Evolutionary conservation across 768 basidiomycete genomes (phyloP).

Genomic region (Suillus plorans): DNA sequence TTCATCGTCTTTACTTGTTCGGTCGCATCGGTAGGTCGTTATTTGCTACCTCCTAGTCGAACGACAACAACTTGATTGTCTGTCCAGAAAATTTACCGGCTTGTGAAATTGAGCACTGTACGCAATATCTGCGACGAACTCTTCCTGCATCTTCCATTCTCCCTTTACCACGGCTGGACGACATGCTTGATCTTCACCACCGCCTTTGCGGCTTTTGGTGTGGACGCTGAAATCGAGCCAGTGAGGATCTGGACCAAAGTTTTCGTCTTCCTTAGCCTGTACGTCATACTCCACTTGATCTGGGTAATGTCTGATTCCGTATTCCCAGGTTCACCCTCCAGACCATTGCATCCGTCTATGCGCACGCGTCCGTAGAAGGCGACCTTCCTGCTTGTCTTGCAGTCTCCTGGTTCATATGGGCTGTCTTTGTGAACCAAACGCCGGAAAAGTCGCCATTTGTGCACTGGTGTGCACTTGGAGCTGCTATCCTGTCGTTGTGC

Average conservation of each 20-base stretch:
- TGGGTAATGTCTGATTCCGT: neutral
- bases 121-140: constrained; percentile 54
- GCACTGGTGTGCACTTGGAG: constrained; percentile 66
- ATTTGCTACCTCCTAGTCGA: constrained; percentile 15
- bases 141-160: constrained; percentile 74
- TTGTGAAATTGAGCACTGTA: constrained; percentile 56
- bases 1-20: constrained; percentile 48
- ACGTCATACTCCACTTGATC: constrained; percentile 12
- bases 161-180: constrained; percentile 64
- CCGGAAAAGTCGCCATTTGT: constrained; percentile 49
- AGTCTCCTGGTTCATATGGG: constrained; percentile 66
- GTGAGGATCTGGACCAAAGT: constrained; percentile 62
- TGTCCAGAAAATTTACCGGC: constrained; percentile 60
- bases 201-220: constrained; percentile 62
- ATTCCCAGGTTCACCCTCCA: constrained; percentile 51
- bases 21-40: constrained; percentile 45
- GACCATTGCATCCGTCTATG: constrained; percentile 59
- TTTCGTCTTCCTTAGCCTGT: constrained; percentile 61
- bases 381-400: constrained; percentile 69
- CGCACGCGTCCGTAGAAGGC: constrained; percentile 61
- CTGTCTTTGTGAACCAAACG: constrained; percentile 56
- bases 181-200: constrained; percentile 53
- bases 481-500: constrained; percentile 61
- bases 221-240: constrained; percentile 48
- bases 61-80: constrained; percentile 33